These are phyloP conservation scores for Trichoderma brevicompactum DNA, from an alignment of 2,329 filamentous ascomycete genomes.

Conservation along the genomic window DNA sequence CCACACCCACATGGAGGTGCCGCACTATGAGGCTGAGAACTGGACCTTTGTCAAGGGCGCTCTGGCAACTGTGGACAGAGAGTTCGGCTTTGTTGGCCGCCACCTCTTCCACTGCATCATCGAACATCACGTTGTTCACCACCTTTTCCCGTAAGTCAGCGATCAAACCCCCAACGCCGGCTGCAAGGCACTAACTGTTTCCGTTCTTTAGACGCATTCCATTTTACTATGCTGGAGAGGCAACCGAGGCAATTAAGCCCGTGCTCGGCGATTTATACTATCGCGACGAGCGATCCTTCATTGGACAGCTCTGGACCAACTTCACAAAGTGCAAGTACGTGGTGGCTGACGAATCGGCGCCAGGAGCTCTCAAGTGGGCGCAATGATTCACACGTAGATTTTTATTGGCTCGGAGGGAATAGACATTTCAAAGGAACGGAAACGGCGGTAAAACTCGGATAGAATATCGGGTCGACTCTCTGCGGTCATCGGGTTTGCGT, in stretches of 20 bases:
- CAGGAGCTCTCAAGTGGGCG: constrained; percentile 27
- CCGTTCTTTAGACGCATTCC: constrained; percentile 18
- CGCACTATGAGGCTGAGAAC: constrained; percentile 57
- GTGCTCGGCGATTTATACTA: constrained; percentile 26
- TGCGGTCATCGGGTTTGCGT: background rate
- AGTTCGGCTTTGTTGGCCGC: constrained; percentile 64
- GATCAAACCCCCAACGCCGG: background rate
- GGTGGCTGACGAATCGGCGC: constrained; percentile 15
- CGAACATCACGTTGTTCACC: constrained; percentile 65
- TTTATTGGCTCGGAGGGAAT: background rate
- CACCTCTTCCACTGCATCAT: constrained; percentile 67
- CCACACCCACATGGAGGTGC: constrained; percentile 48
- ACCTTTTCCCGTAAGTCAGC: constrained; percentile 50
- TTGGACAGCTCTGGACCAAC: constrained; percentile 22
- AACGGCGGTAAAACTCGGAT: constrained; percentile 19
- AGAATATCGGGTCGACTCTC: background rate
- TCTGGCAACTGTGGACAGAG: constrained; percentile 64
- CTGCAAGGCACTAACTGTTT: background rate
- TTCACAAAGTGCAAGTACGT: constrained; percentile 28
- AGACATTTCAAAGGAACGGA: background rate
- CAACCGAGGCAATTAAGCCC: constrained; percentile 26
- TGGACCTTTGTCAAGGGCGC: constrained; percentile 68
- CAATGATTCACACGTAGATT: background rate
- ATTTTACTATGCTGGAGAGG: constrained; percentile 25
- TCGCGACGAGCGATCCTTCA: constrained; percentile 13